Conservation (phyloP, 176 grass and related monocot genomes). For the Bolboschoenus planiculmis region DNA sequence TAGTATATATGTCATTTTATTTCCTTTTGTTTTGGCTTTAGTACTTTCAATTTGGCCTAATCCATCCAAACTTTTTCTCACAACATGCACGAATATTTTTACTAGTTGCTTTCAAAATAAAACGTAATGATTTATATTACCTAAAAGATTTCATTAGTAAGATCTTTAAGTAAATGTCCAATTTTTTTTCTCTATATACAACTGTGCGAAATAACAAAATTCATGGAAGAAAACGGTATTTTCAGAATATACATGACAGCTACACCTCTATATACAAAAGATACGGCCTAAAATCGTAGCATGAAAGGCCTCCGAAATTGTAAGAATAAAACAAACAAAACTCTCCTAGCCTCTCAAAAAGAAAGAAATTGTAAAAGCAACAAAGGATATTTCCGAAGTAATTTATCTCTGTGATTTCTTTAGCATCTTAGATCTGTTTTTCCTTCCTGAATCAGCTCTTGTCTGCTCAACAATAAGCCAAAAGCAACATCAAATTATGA, state of each 20-base stretch:
- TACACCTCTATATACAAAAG: slow-evolving; percentile 13
- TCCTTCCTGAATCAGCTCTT: slow-evolving; percentile 21
- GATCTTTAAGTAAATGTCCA: no score
- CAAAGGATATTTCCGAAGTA: not conserved
- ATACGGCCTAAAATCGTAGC: not conserved
- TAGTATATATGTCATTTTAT: no score
- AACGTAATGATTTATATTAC: no score
- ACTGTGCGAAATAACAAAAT: no score
- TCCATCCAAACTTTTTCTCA: no score
- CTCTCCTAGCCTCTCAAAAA: slow-evolving; percentile 7
- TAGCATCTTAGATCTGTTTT: slow-evolving; percentile 35
- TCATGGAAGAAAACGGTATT: not conserved
- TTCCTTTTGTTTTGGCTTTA: no score
- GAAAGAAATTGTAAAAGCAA: not conserved
- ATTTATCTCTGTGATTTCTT: slow-evolving; percentile 44
- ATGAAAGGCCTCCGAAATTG: not conserved
- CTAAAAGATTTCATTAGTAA: no score
- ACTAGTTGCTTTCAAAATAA: no score
- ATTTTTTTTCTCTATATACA: no score
- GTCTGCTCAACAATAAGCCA: slow-evolving; percentile 28
- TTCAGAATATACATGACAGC: not conserved
- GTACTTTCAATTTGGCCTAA: no score
- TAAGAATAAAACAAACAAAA: not conserved
- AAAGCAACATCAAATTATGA: not conserved
- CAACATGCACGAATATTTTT: no score